Conservation (phyloP, 2,329 filamentous ascomycete genomes). For the Clonostachys rhizophaga region DNA sequence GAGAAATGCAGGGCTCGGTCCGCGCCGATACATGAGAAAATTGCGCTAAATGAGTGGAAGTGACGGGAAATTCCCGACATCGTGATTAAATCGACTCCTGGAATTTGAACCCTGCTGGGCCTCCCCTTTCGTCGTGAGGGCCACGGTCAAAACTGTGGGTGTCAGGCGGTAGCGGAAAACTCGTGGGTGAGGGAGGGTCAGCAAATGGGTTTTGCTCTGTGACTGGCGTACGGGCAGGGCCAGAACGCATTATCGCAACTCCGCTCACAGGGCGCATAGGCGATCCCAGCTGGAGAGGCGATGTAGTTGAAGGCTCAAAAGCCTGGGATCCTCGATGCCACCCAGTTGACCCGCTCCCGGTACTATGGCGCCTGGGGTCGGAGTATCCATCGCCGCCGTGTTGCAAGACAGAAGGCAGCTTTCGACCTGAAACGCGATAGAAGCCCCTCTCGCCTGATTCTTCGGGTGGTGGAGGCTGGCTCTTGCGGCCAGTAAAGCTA, state of each 20-base stretch:
- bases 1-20: background rate
- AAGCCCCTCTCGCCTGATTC: slow-evolving; percentile 52
- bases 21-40: background rate
- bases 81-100: slow-evolving; percentile 29
- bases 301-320: slow-evolving; percentile 26
- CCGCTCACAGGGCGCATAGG: slow-evolving; percentile 59
- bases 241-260: slow-evolving; percentile 55
- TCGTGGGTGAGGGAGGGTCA: slow-evolving; percentile 20
- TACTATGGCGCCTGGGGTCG: slow-evolving; percentile 33
- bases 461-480: slow-evolving; percentile 16
- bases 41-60: slow-evolving; percentile 26
- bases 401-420: slow-evolving; percentile 58
- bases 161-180: slow-evolving; percentile 21
- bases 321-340: slow-evolving; percentile 49
- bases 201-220: slow-evolving; percentile 48
- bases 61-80: slow-evolving; percentile 44
- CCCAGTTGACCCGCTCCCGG: slow-evolving; percentile 43
- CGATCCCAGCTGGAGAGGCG: slow-evolving; percentile 44
- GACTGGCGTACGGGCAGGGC: slow-evolving; percentile 60
- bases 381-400: slow-evolving; percentile 60
- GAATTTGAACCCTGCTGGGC: slow-evolving; percentile 28
- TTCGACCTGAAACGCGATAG: slow-evolving; percentile 60
- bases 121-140: slow-evolving; percentile 24
- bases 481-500: slow-evolving; percentile 34
- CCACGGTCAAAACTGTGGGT: slow-evolving; percentile 28